A percentile compares a stretch with the other conserved stretches of the same genome.
Conservation (phyloP, 805 yeast species). For the Barnettozyma siamensis region DNA sequence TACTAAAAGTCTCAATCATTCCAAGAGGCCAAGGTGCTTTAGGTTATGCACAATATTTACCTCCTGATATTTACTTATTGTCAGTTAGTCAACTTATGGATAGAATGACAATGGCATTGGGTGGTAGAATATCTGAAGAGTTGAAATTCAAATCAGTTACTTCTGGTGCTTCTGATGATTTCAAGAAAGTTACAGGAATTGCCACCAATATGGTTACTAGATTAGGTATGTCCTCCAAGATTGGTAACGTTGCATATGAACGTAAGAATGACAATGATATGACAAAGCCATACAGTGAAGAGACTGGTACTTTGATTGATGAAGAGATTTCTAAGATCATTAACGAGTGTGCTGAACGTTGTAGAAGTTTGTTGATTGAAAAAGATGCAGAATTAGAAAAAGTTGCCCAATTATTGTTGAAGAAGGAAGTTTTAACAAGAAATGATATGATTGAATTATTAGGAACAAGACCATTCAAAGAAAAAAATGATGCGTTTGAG, state of each 20-base stretch:
- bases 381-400: slow-evolving; percentile 71
- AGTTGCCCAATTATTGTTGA: slow-evolving; percentile 81
- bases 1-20: slow-evolving; percentile 90
- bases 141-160: slow-evolving; percentile 88
- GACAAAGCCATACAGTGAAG: slow-evolving; percentile 86
- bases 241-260: slow-evolving; percentile 75
- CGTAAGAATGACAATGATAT: slow-evolving; percentile 59
- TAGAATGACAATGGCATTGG: slow-evolving; percentile 94
- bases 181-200: slow-evolving; percentile 90
- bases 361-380: slow-evolving; percentile 61
- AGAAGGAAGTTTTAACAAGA: slow-evolving; percentile 86
- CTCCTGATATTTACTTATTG: slow-evolving; percentile 82
- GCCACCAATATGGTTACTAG: slow-evolving; percentile 90
- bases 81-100: slow-evolving; percentile 75
- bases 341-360: slow-evolving; percentile 64
- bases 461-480: slow-evolving; percentile 91
- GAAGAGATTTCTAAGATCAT: slow-evolving; percentile 76
- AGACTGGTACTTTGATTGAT: slow-evolving; percentile 77
- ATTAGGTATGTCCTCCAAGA: slow-evolving; percentile 83
- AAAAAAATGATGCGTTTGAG: slow-evolving; percentile 85
- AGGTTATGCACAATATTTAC: slow-evolving; percentile 96
- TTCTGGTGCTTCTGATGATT: slow-evolving; percentile 94
- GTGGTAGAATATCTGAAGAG: slow-evolving; percentile 96
- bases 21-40: slow-evolving; percentile 97
- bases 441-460: slow-evolving; percentile 87